Evolutionary conservation across 179 eudicot species (phyloP).

Genomic region (Pouteria campechiana): DNA sequence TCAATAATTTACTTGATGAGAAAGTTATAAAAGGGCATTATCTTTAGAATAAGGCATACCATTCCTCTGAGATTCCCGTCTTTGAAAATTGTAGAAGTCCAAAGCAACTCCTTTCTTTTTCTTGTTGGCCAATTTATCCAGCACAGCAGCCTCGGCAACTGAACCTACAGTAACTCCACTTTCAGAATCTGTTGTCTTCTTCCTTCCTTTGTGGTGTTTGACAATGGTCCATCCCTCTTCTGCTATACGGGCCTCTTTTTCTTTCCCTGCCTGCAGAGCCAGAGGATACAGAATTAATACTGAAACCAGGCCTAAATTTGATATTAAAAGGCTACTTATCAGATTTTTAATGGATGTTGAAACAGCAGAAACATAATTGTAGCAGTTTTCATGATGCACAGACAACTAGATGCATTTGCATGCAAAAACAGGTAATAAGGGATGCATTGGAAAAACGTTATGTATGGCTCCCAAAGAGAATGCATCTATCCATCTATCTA

Average conservation of each 20-base stretch:
- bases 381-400: too few relatives aligned
- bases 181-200: constrained; percentile 81
- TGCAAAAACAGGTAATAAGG: too few relatives aligned
- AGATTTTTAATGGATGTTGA: too few relatives aligned
- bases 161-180: constrained; percentile 84
- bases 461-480: too few relatives aligned
- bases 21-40: neutral
- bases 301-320: neutral
- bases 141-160: constrained; percentile 69
- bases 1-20: too few relatives aligned
- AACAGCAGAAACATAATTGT: too few relatives aligned
- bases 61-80: constrained; percentile 71
- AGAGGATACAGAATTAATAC: neutral
- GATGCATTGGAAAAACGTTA: too few relatives aligned
- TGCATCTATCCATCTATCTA: too few relatives aligned
- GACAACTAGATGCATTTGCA: too few relatives aligned
- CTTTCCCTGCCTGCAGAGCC: constrained; percentile 47
- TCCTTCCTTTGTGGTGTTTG: constrained; percentile 78
- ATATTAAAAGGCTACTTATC: neutral
- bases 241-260: constrained; percentile 50
- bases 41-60: constrained; percentile 28
- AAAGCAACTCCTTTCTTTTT: constrained; percentile 56
- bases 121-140: constrained; percentile 68
- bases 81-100: constrained; percentile 87
- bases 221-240: constrained; percentile 98